These are phyloP conservation scores for Penicillium atrosanguineum DNA, from an alignment of 495 filamentous ascomycete species.

Conservation along the genomic window DNA sequence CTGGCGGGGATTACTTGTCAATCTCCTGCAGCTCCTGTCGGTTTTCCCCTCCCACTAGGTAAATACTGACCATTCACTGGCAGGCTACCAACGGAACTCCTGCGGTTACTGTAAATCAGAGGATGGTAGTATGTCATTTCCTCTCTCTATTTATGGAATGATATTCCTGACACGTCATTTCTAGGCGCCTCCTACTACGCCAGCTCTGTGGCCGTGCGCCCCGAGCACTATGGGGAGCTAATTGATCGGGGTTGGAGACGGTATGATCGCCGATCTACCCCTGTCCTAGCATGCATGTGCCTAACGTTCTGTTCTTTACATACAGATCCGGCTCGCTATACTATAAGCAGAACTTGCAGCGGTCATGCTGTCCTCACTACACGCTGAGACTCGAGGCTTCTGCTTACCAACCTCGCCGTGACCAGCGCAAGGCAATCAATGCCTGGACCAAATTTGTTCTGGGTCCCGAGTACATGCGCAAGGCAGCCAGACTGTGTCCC, in stretches of 20 bases:
- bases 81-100: constrained; percentile 50
- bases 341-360: constrained; percentile 82
- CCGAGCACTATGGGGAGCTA: constrained; percentile 74
- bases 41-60: constrained; percentile 4
- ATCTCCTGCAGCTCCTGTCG: constrained; percentile 2
- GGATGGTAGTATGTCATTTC: constrained; percentile 46
- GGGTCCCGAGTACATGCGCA: constrained; percentile 72
- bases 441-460: constrained; percentile 85
- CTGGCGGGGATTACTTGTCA: constrained; percentile 9
- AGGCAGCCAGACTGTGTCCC: constrained; percentile 70
- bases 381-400: constrained; percentile 79
- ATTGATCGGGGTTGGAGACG: constrained; percentile 89
- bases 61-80: constrained; percentile 10
- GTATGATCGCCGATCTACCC: constrained; percentile 35
- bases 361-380: constrained; percentile 94
- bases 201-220: constrained; percentile 61
- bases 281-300: constrained; percentile 2
- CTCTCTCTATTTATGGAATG: constrained; percentile 3
- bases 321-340: constrained; percentile 72
- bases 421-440: constrained; percentile 85
- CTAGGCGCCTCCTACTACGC: constrained; percentile 84
- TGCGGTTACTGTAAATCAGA: constrained; percentile 58
- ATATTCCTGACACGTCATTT: constrained; percentile 22
- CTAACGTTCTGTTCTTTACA: constrained; percentile 10
- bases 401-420: constrained; percentile 67